Conservation (phyloP, 2,329 filamentous ascomycete genomes). For the Salinomyces thailandicus region DNA sequence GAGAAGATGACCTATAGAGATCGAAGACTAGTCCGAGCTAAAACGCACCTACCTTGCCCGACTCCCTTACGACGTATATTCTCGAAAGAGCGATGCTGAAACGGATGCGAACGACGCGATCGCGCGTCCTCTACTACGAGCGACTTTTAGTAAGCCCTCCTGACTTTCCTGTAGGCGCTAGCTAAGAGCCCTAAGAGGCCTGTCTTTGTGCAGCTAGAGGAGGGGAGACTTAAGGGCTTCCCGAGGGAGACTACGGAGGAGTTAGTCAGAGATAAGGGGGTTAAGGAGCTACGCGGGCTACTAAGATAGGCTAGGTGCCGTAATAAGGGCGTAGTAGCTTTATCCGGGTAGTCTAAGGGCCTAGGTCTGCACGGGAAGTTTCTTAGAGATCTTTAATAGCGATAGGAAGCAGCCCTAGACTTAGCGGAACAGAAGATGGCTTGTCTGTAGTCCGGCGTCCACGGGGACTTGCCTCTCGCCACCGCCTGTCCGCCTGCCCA, state of each 20-base stretch:
- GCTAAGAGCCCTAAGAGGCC: constrained; percentile 36
- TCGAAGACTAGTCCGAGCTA: constrained; percentile 27
- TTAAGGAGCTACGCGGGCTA: no score
- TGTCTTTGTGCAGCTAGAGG: constrained; percentile 43
- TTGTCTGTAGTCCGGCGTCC: no score
- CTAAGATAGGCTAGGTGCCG: no score
- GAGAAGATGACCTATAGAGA: no score
- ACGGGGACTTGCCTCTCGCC: no score
- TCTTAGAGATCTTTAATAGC: no score
- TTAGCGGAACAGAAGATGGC: no score
- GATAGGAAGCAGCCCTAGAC: no score
- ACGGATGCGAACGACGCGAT: constrained; percentile 1
- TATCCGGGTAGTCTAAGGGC: no score
- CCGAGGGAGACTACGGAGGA: constrained; percentile 27
- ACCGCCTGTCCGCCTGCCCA: no score
- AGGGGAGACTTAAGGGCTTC: constrained; percentile 33
- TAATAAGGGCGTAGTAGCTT: no score
- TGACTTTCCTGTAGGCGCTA: constrained; percentile 34
- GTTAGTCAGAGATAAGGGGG: constrained; percentile 24
- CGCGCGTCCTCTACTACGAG: constrained; percentile 20
- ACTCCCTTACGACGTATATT: constrained; percentile 12
- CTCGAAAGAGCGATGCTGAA: background rate
- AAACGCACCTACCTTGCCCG: constrained; percentile 26
- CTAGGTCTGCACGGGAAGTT: no score
- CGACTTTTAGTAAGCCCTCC: constrained; percentile 29